Evolutionary conservation across 768 basidiomycete species (phyloP).

Genomic region (Collybiopsis confluens): DNA sequence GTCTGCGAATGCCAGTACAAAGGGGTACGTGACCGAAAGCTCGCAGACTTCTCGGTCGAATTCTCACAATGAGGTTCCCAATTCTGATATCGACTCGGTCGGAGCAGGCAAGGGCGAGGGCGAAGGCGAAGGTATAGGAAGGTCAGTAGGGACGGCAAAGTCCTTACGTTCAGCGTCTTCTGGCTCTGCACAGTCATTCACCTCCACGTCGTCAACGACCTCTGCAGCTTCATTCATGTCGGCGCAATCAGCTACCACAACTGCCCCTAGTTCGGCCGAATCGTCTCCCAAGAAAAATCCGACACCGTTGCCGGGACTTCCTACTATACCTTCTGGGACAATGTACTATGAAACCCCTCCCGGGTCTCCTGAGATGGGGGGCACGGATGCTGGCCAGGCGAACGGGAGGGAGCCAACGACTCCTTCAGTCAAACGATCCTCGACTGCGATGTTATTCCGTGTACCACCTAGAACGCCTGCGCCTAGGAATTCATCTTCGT

Average conservation of each 20-base stretch:
- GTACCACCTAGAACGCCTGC: conserved; percentile 5
- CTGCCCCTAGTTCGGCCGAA: conserved; percentile 20
- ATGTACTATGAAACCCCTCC: conserved; percentile 18
- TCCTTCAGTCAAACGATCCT: conserved; percentile 7
- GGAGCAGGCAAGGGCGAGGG: no score
- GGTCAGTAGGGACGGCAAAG: no score
- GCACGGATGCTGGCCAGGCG: conserved; percentile 11
- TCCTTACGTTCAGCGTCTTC: conserved; percentile 1
- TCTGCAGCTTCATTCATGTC: conserved; percentile 33
- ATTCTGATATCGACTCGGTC: no score
- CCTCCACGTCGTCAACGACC: conserved; percentile 31
- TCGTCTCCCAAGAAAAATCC: conserved; percentile 41
- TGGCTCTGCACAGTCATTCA: conserved; percentile 3
- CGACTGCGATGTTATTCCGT: conserved; percentile 14
- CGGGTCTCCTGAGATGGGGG: conserved; percentile 11
- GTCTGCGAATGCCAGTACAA: not conserved
- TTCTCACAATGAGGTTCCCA: not conserved
- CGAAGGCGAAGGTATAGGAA: no score
- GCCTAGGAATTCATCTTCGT: conserved; percentile 7
- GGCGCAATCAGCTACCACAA: conserved; percentile 34
- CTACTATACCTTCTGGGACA: conserved; percentile 21
- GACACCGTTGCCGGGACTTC: conserved; percentile 16
- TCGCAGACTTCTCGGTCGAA: not conserved
- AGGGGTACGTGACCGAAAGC: not conserved
- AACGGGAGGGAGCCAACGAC: not conserved